Percentiles rank a stretch among this genome's conserved stretches.
These are phyloP conservation scores for Vaccinium myrtillus DNA, from an alignment of 148 eudicot species.

Conservation along the genomic window DNA sequence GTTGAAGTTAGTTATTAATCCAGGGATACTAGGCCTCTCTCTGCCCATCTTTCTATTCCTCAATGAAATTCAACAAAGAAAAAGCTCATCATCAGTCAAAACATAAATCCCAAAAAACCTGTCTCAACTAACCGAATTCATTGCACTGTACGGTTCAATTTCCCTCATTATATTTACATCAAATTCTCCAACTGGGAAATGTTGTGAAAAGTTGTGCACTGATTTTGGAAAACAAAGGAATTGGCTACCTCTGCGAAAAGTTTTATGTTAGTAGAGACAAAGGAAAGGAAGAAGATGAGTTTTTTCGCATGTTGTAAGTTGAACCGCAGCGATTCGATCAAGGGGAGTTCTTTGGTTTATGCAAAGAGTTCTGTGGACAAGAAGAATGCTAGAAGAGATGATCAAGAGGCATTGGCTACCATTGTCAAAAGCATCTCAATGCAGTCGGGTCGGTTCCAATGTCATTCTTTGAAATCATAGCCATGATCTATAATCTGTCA, in stretches of 20 bases:
- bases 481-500: background rate
- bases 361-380: background rate
- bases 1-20: background rate
- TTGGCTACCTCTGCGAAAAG: constrained; percentile 8
- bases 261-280: background rate
- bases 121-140: background rate
- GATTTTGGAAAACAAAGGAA: background rate
- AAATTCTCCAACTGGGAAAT: background rate
- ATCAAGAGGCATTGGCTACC: constrained; percentile 41
- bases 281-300: constrained; percentile 25
- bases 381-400: constrained; percentile 20
- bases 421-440: constrained; percentile 48
- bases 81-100: background rate
- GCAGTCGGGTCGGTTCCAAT: constrained; percentile 12
- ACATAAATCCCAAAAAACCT: constrained; percentile 8
- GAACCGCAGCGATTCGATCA: constrained; percentile 28
- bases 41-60: background rate
- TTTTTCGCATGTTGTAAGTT: constrained; percentile 52
- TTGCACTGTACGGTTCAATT: background rate
- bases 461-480: background rate
- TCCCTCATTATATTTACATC: background rate
- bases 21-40: background rate
- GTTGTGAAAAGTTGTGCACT: background rate
- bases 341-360: constrained; percentile 23
- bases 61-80: background rate